These are phyloP conservation scores for Xerocomus brunneocitrinus DNA, from an alignment of 768 basidiomycete genomes.

Conservation along the genomic window DNA sequence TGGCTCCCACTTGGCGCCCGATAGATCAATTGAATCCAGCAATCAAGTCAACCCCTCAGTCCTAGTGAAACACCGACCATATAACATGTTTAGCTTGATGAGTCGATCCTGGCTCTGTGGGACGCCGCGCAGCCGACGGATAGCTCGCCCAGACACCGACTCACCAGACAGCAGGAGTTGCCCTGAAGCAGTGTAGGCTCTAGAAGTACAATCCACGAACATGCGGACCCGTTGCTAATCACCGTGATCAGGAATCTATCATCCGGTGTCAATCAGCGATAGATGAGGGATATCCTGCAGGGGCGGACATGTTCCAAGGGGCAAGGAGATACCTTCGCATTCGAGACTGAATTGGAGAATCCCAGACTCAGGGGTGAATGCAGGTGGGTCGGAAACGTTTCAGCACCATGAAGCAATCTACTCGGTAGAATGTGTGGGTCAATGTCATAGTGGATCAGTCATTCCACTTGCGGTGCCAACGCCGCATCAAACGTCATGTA, in stretches of 20 bases:
- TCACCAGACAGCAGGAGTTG: neutral
- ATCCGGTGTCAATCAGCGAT: constrained; percentile 9
- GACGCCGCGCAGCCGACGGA: neutral
- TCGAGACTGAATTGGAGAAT: constrained; percentile 22
- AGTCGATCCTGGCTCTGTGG: constrained; percentile 1
- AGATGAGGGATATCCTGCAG: constrained; percentile 9
- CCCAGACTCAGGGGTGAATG: constrained; percentile 22
- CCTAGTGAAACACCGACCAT: neutral
- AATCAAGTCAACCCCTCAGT: neutral
- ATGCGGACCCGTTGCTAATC: neutral
- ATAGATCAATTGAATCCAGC: neutral
- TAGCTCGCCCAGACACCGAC: too few species aligned
- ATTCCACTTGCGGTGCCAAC: neutral
- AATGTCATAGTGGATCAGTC: constrained; percentile 8
- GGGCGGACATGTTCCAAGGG: constrained; percentile 16
- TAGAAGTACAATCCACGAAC: neutral
- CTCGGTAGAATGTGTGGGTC: constrained; percentile 13
- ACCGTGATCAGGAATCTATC: neutral
- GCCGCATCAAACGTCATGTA: constrained; percentile 5
- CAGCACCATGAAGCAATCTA: constrained; percentile 12
- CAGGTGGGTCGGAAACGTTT: constrained; percentile 26
- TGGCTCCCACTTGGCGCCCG: too few species aligned
- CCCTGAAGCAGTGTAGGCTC: constrained; percentile 6
- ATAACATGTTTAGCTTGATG: neutral
- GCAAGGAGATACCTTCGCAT: constrained; percentile 14